phyloP scores from a whole-genome alignment of 1,284 basidiomycete species.

The Fomitiporia mediterranea region DNA sequence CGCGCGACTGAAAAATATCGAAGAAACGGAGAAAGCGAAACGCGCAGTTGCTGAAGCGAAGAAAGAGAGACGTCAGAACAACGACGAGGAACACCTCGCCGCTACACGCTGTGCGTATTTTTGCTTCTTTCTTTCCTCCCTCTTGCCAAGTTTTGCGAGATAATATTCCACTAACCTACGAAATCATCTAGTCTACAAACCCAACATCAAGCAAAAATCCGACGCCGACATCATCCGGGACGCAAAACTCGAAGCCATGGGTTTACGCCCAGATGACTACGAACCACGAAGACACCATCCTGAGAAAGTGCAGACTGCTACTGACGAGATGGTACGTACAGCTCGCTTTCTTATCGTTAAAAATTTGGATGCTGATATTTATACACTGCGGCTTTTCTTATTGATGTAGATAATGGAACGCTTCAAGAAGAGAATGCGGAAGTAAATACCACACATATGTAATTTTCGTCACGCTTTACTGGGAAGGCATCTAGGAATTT shows the following conservation, averaged over 20 bases:
- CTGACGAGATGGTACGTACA: slow-evolving; percentile 75
- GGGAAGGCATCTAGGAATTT: no score
- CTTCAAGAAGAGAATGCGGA: slow-evolving; percentile 83
- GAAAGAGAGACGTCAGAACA: slow-evolving; percentile 45
- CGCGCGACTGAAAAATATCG: slow-evolving; percentile 88
- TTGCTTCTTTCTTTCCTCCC: not conserved
- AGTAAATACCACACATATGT: slow-evolving; percentile 32
- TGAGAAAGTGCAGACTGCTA: slow-evolving; percentile 74
- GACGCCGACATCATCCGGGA: slow-evolving; percentile 84
- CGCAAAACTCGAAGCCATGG: slow-evolving; percentile 80
- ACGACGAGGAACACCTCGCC: slow-evolving; percentile 76
- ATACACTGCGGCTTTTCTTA: not conserved
- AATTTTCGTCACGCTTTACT: not conserved
- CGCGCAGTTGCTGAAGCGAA: slow-evolving; percentile 73
- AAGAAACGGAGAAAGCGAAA: slow-evolving; percentile 95
- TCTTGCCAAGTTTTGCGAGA: not conserved
- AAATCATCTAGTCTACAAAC: slow-evolving; percentile 66
- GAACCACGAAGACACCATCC: slow-evolving; percentile 44
- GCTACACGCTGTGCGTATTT: slow-evolving; percentile 73
- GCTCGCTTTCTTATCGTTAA: no score
- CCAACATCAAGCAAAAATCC: slow-evolving; percentile 71
- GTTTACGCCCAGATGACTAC: slow-evolving; percentile 54
- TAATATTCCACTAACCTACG: slow-evolving; percentile 11
- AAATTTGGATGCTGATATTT: no score
- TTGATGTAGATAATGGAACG: slow-evolving; percentile 27